Percentiles rank a stretch among this genome's conserved stretches.
Evolutionary conservation across 371 early-diverging fungal species (phyloP).

Genomic region (Syncephalastrum racemosum): DNA sequence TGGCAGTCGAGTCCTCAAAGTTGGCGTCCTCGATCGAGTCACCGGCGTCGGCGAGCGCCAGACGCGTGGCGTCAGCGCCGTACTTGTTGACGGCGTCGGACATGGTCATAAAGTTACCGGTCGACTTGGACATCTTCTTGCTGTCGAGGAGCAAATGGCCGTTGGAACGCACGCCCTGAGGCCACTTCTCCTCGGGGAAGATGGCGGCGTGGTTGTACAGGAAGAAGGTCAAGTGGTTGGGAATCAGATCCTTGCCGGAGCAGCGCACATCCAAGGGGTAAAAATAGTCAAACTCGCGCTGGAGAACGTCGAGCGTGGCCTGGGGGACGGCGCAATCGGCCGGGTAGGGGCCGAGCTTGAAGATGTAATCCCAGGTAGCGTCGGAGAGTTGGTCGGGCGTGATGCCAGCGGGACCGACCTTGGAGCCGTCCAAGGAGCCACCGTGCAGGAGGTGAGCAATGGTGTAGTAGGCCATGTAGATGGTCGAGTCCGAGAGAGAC

Average conservation of each 20-base stretch:
- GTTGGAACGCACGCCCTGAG: slow-evolving; percentile 91
- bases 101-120: slow-evolving; percentile 99
- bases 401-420: slow-evolving; percentile 84
- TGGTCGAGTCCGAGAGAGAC: slow-evolving; percentile 99
- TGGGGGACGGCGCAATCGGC: slow-evolving; percentile 55
- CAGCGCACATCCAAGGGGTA: slow-evolving; percentile 99
- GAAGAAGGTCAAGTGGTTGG: slow-evolving; percentile 99
- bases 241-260: slow-evolving; percentile 99
- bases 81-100: slow-evolving; percentile 85
- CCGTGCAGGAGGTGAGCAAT: slow-evolving; percentile 95
- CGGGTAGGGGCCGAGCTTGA: slow-evolving; percentile 77
- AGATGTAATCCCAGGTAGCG: slow-evolving; percentile 95
- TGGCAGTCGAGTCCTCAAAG: slow-evolving; percentile 97
- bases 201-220: slow-evolving; percentile 99
- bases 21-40: slow-evolving; percentile 99
- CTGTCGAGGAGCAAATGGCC: slow-evolving; percentile 98
- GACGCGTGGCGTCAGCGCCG: slow-evolving; percentile 98
- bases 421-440: slow-evolving; percentile 82
- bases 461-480: slow-evolving; percentile 99
- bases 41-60: slow-evolving; percentile 95
- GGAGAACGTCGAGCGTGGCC: slow-evolving; percentile 69
- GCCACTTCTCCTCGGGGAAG: slow-evolving; percentile 96
- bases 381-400: slow-evolving; percentile 88
- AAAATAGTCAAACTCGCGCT: slow-evolving; percentile 94
- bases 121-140: slow-evolving; percentile 99